These are phyloP conservation scores for Middelhovenomyces tepae DNA, from an alignment of 805 yeast genomes.

Conservation along the genomic window DNA sequence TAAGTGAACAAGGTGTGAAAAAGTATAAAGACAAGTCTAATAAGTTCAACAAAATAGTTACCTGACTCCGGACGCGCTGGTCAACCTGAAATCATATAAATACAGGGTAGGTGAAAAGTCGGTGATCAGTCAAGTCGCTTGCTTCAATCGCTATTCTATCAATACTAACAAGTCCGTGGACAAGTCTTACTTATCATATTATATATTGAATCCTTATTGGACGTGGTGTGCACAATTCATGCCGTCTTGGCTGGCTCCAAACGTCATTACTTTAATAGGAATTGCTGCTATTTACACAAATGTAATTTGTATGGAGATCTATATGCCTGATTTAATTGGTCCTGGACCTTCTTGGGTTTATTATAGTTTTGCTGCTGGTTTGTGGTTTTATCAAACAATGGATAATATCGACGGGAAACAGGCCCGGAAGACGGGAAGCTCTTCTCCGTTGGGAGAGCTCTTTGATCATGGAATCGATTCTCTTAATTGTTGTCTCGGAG, in stretches of 20 bases:
- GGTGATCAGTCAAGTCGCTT: not conserved
- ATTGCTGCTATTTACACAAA: constrained; percentile 58
- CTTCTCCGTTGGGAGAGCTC: constrained; percentile 91
- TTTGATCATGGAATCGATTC: constrained; percentile 85
- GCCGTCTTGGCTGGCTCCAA: constrained; percentile 92
- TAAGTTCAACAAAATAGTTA: constrained; percentile 5
- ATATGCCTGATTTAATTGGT: constrained; percentile 59
- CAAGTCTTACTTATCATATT: constrained; percentile 67
- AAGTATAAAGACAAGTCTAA: not conserved
- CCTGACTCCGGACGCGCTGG: constrained; percentile 17
- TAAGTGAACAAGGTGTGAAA: not conserved
- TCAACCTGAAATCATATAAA: constrained; percentile 20
- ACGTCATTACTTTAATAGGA: constrained; percentile 79
- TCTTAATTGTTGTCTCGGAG: constrained; percentile 70
- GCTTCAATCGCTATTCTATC: not conserved
- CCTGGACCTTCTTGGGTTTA: constrained; percentile 70
- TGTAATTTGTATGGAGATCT: constrained; percentile 52
- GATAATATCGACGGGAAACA: constrained; percentile 97
- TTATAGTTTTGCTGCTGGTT: constrained; percentile 66
- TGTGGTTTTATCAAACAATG: constrained; percentile 89
- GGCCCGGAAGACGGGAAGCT: constrained; percentile 88
- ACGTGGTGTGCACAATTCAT: constrained; percentile 63
- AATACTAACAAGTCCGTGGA: constrained; percentile 45
- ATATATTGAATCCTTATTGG: constrained; percentile 83
- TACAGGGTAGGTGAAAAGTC: constrained; percentile 17